Conservation (phyloP, 257 asterid species). For the Lithospermum erythrorhizon region DNA sequence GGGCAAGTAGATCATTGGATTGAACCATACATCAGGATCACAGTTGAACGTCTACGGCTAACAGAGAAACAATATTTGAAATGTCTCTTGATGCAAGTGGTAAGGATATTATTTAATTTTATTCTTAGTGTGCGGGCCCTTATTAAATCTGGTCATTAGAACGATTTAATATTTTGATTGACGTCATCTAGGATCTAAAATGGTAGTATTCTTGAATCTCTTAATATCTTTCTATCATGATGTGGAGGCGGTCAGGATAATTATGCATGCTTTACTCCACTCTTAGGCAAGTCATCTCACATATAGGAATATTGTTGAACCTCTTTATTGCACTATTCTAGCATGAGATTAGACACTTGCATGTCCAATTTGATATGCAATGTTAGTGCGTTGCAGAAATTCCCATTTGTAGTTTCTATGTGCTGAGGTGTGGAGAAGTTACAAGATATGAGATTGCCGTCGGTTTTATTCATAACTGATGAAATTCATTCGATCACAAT, state of each 20-base stretch:
- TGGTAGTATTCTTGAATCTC: no score
- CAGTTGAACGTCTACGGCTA: conserved; percentile 74
- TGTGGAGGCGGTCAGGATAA: not conserved
- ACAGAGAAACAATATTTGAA: conserved; percentile 61
- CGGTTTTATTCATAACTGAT: no score
- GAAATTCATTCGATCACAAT: no score
- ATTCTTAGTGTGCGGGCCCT: not conserved
- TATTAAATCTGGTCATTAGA: not conserved
- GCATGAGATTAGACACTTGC: no score
- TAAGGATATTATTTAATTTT: conserved; percentile 19
- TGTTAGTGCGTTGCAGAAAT: no score
- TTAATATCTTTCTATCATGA: not conserved
- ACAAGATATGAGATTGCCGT: no score
- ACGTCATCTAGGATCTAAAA: not conserved
- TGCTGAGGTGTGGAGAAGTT: no score
- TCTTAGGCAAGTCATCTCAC: not conserved
- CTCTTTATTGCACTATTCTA: no score
- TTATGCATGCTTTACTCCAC: not conserved
- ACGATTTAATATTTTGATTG: not conserved
- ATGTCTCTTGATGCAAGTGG: conserved; percentile 92
- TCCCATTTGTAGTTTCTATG: no score
- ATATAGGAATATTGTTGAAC: no score
- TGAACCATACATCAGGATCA: conserved; percentile 73
- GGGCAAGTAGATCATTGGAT: conserved; percentile 98
- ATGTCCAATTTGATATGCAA: no score